These are phyloP conservation scores for Dothideomycetidae sp. DNA, from an alignment of 2,329 filamentous ascomycete genomes.

Conservation along the genomic window DNA sequence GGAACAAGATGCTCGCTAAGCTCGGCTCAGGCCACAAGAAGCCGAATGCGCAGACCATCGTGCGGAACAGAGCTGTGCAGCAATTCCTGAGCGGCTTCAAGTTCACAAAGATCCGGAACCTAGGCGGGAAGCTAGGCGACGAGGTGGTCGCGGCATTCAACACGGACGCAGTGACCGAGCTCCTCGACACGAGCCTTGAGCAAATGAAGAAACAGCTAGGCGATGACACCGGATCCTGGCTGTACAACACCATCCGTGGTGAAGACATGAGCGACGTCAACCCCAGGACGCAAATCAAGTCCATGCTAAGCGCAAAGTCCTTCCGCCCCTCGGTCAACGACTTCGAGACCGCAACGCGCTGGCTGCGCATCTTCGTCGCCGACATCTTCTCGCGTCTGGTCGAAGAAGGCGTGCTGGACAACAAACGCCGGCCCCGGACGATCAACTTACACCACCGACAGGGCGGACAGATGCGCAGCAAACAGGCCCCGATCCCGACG, in stretches of 20 bases:
- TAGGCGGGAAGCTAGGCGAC: conserved; percentile 91
- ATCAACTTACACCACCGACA: conserved; percentile 75
- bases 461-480: conserved; percentile 57
- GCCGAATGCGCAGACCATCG: conserved; percentile 86
- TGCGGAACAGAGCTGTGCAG: conserved; percentile 68
- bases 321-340: conserved; percentile 74
- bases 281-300: conserved; percentile 83
- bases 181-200: conserved; percentile 58
- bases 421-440: conserved; percentile 71
- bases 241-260: conserved; percentile 73
- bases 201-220: conserved; percentile 65
- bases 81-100: conserved; percentile 75
- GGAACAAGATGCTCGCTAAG: conserved; percentile 93
- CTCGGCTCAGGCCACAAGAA: conserved; percentile 84
- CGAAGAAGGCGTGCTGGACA: conserved; percentile 79
- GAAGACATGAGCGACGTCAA: conserved; percentile 82
- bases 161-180: conserved; percentile 63
- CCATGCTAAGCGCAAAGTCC: conserved; percentile 92
- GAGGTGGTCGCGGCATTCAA: conserved; percentile 68
- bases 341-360: conserved; percentile 62
- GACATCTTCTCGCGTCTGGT: conserved; percentile 84
- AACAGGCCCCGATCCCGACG: conserved; percentile 60
- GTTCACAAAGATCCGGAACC: conserved; percentile 83
- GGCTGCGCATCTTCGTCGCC: conserved; percentile 80
- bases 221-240: conserved; percentile 72